Conservation (phyloP, 169 alveolate genomes). For the Babesia bigemina region DNA sequence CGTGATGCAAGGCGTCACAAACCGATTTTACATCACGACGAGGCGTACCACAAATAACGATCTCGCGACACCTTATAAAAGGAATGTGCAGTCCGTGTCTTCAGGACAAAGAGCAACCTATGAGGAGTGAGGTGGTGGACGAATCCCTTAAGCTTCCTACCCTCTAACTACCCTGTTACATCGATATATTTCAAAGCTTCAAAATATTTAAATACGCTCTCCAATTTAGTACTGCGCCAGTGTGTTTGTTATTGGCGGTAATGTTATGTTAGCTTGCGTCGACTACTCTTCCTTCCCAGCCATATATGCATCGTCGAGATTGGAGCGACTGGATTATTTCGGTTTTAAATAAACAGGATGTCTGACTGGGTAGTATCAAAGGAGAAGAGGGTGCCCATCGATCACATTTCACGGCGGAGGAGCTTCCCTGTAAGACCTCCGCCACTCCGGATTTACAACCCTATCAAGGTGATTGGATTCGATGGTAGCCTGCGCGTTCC, state of each 20-base stretch:
- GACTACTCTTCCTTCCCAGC: not conserved
- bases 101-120: too few species aligned
- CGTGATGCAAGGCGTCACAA: too few species aligned
- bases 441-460: conserved; percentile 30
- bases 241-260: not conserved
- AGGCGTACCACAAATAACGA: too few species aligned
- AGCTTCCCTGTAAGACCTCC: conserved; percentile 4
- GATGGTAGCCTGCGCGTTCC: not conserved
- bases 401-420: not conserved
- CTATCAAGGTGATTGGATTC: conserved; percentile 18
- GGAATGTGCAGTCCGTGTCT: too few species aligned
- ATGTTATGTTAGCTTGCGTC: not conserved
- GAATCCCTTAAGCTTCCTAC: too few species aligned
- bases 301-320: not conserved
- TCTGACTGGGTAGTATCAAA: not conserved
- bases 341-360: not conserved
- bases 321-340: not conserved
- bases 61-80: too few species aligned
- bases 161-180: too few species aligned
- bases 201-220: too few species aligned
- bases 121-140: too few species aligned
- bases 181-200: too few species aligned
- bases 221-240: too few species aligned
- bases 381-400: conserved; percentile 2
- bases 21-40: too few species aligned